Evolutionary conservation across 169 alveolate genomes (phyloP).

Genomic region (Amoebophrya sp.): DNA sequence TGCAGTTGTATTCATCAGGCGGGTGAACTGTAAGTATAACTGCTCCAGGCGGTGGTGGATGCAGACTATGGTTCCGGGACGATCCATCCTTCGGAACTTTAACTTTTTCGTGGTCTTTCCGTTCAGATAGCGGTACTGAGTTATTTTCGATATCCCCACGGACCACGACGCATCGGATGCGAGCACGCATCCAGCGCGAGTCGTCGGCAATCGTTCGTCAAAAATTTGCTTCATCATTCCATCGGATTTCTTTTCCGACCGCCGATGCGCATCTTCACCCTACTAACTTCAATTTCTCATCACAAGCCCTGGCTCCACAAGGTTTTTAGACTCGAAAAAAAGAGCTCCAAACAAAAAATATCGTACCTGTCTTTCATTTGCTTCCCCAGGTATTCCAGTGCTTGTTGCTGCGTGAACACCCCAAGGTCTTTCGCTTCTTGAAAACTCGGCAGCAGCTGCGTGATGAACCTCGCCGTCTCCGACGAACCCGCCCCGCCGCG

Average conservation of each 20-base stretch:
- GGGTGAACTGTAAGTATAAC: neutral
- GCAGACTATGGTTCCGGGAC: too few species aligned
- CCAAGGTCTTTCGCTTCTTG: constrained; percentile 59
- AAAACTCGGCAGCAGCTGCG: constrained; percentile 42
- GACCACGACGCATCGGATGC: too few species aligned
- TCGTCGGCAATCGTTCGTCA: constrained; percentile 90
- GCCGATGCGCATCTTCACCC: constrained; percentile 45
- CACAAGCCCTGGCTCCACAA: too few species aligned
- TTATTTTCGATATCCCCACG: too few species aligned
- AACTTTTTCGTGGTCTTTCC: too few species aligned
- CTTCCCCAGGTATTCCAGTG: constrained; percentile 63
- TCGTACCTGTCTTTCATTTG: constrained; percentile 32
- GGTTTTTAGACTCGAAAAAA: too few species aligned
- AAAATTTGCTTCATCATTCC: constrained; percentile 50
- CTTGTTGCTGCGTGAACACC: constrained; percentile 68
- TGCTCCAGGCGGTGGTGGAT: neutral
- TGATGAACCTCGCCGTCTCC: constrained; percentile 6
- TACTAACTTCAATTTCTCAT: too few species aligned
- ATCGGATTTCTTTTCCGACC: constrained; percentile 26
- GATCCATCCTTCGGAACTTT: too few species aligned
- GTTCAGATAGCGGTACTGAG: too few species aligned
- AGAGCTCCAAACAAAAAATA: neutral
- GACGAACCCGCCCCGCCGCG: constrained; percentile 15
- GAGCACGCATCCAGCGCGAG: too few species aligned
- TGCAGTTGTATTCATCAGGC: neutral